Evolutionary conservation across 441 rosid species (phyloP), one percentile per base, ranked within the genome.

Genomic region (Euphorbia corollata): DNA sequence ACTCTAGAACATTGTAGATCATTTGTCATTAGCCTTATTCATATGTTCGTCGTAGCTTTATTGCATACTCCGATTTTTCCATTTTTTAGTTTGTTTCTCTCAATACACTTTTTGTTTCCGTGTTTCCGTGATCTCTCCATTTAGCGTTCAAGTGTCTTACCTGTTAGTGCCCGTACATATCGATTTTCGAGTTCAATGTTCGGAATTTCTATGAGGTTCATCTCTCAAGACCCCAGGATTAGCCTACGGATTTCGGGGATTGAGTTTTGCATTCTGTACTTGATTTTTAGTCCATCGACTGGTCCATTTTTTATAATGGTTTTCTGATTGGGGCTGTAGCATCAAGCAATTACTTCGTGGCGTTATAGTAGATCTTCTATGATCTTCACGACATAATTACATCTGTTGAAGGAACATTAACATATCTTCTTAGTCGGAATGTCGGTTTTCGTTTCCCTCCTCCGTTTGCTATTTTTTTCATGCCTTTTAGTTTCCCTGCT

Each of bases 1-100:
- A 63, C 8, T 36, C 41, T 62, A 6, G 65, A 63, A 27, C 55
- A 45, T 48, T 64, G 56, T 63, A 63, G 22, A 47, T 63, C 38
- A n/a, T 30, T 19, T 3, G 0, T 27, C 32, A 27, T 27, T 27
- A 27, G 32, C 32, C 32, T 4, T 36, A 36, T 5, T 36, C 41
- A 8, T 36, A 36, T 36, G 41, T 0, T 20, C 8, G 23, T 47
- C 48, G 18, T 20, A 63, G 39, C 67, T 63, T 19, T 47, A 34
- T 15, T 27, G 12, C 19, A 13, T 41, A 63, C 15, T 19, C 5
- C 16, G n/a, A 24, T 10, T 61, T 20, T 23, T 8, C 41, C 67
- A 9, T 30, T 64, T 39, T 48, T 27, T 18, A 16, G 10, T 48
- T 30, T 1, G 10, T 23, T 63, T 63, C 54, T 45, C 39, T 18